These are phyloP conservation scores for Amphibolis antarctica DNA, from an alignment of 106 monocot species.

Conservation along the genomic window DNA sequence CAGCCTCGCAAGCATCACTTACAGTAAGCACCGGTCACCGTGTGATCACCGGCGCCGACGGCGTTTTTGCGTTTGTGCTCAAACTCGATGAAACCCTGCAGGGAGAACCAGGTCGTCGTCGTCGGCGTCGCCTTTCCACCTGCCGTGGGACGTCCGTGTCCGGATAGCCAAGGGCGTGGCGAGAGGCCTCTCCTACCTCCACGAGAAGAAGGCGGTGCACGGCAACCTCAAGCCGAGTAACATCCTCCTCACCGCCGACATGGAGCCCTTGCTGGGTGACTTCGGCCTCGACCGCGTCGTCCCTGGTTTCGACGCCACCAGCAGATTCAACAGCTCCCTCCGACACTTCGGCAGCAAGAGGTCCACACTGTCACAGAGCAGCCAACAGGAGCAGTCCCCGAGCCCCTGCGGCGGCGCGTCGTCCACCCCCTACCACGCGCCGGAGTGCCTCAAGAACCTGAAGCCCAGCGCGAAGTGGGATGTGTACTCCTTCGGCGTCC, in stretches of 20 bases:
- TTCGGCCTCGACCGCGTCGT: slow-evolving; percentile 68
- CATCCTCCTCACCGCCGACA: slow-evolving; percentile 47
- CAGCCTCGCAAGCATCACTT: slow-evolving; percentile 85
- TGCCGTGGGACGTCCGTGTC: slow-evolving; percentile 39
- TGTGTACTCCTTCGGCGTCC: slow-evolving; percentile 74
- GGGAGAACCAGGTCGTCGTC: slow-evolving; percentile 11
- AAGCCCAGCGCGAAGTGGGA: slow-evolving; percentile 81
- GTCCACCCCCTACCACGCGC: slow-evolving; percentile 53
- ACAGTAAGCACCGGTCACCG: slow-evolving; percentile 38
- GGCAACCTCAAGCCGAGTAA: slow-evolving; percentile 89
- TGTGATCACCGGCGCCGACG: too few relatives aligned
- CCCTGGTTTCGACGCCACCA: slow-evolving; percentile 10
- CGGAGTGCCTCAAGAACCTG: slow-evolving; percentile 71
- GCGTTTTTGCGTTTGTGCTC: too few relatives aligned
- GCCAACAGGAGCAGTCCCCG: slow-evolving; percentile 57
- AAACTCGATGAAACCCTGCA: not conserved
- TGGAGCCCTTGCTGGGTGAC: slow-evolving; percentile 70
- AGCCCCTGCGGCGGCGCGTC: slow-evolving; percentile 26
- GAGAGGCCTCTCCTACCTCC: slow-evolving; percentile 63
- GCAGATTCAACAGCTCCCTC: slow-evolving; percentile 29
- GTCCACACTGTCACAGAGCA: slow-evolving; percentile 57
- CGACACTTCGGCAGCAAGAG: slow-evolving; percentile 86
- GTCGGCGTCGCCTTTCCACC: slow-evolving; percentile 9
- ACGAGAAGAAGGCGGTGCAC: slow-evolving; percentile 89
- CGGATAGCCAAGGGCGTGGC: slow-evolving; percentile 76